Base-by-base conservation (phyloP, 176 grass and related monocot genomes). In the Oryza officinalis region DNA sequence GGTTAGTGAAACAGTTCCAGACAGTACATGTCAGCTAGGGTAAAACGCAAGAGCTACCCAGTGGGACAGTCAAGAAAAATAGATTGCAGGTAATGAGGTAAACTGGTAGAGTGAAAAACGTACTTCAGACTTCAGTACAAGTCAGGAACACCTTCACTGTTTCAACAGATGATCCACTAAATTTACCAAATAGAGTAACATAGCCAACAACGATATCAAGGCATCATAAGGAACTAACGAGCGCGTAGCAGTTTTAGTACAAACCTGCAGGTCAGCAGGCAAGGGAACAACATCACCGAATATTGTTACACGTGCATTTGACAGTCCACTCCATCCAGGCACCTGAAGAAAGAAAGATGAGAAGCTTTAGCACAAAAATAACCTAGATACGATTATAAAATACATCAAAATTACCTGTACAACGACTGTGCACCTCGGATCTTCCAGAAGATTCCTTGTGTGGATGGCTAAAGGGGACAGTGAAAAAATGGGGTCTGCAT, bases 251-350 rank as follows among this genome's bases (percentile, higher is more conserved):
- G 26, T 27, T 74, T 66, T 41, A 28, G 11, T 67, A 86, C 9
- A 71, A 87, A 93, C 94, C 86, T 97, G 91, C 63, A 89, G 77
- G 8, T 91, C 87, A 74, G 70, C 33, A 65, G 89, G 89, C 33
- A 97, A 83, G 22, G 91, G 94, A 17, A 81, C 6, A 61, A 93
- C 73, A 70, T 93, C 89, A 69, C 94, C 94, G 75, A 93, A 97
- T 18, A 97, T 91, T 38, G 94, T 93, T 18, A 97, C 94, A 23
- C 91, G 91, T 75, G 94, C 89, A 89, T 97, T 97, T 54, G 91
- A 97, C 59, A 93, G 81, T 33, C 84, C 89, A 85, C 91, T 97
- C 84, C 91, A 93, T 84, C 94, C 94, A 91, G 91, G 89, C 70
- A 97, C 86, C 91, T 97, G 67, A 67, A 12, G 8, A 74, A 45